Conservation (phyloP, 495 filamentous ascomycete species). For the Xylaria longipes region DNA sequence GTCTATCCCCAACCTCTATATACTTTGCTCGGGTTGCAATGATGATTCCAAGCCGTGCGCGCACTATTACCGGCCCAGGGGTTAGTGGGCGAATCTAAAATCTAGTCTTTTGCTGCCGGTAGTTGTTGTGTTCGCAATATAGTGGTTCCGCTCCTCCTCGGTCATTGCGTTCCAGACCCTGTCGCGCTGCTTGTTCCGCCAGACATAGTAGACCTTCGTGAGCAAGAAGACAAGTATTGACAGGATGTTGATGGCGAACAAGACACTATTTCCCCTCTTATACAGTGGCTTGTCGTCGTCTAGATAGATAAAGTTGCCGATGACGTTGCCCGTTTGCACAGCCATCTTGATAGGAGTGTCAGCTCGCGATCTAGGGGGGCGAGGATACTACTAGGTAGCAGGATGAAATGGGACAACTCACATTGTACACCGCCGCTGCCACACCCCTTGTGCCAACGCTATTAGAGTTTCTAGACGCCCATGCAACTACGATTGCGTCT, state of each 20-base stretch:
- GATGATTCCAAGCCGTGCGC: not conserved
- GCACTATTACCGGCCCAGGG: not conserved
- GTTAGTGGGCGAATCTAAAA: slow-evolving; percentile 52
- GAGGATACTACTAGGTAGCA: not conserved
- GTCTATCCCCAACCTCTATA: not conserved
- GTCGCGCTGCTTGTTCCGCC: slow-evolving; percentile 50
- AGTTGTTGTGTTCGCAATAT: slow-evolving; percentile 45
- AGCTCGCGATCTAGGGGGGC: not conserved
- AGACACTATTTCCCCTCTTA: slow-evolving; percentile 66
- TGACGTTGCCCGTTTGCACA: slow-evolving; percentile 67
- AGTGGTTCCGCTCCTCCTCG: slow-evolving; percentile 45
- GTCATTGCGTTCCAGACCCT: slow-evolving; percentile 48
- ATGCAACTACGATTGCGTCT: slow-evolving; percentile 68
- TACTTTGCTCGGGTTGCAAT: not conserved
- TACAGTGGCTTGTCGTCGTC: slow-evolving; percentile 68
- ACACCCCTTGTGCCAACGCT: slow-evolving; percentile 72
- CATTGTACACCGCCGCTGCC: slow-evolving; percentile 67
- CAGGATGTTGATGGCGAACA: slow-evolving; percentile 60
- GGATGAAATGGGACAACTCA: slow-evolving; percentile 11
- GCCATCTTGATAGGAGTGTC: slow-evolving; percentile 53
- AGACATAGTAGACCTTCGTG: slow-evolving; percentile 54
- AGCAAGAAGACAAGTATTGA: slow-evolving; percentile 42
- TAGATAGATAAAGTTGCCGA: slow-evolving; percentile 59
- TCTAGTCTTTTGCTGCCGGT: slow-evolving; percentile 53
- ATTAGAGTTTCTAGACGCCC: slow-evolving; percentile 69